Evolutionary conservation across 148 eudicot genomes (phyloP), one percentile per base, ranked within the genome.

Genomic region (Limonium bicolor): DNA sequence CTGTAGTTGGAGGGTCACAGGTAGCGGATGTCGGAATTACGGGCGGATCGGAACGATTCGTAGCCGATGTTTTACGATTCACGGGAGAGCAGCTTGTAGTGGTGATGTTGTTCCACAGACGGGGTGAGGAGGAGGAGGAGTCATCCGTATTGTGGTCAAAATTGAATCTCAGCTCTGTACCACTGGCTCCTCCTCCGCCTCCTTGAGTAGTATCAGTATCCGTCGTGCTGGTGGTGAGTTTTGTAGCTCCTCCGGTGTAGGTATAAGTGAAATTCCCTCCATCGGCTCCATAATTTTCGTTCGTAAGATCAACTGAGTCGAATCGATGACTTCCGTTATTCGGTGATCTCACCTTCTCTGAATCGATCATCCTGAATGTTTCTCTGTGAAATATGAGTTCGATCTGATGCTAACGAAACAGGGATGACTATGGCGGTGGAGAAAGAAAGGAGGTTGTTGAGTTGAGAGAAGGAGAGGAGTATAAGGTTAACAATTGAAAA

Each of bases 281-380:
- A 8, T 58, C 44, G 35, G 20, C 61, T 20, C 48, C 31, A n/a
- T 66, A 56, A 1, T 50, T 17, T 14, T 70, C 67, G 16, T 41
- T 58, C 12, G 39, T 31, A 1, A 42, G 61, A n/a, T 55, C 54
- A 4, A 67, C 61, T 2, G 76, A 71, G 58, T 67, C 75, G 23
- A 58, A 63, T 23, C 52, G 20, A 29, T 71, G 60, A 11, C 55
- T 37, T 12, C 67, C 68, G 41, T 50, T 62, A 23, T 54, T 62
- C 1, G 67, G 53, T 0, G 6, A 44, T 37, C 65, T 62, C 3
- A 58, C n/a, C n/a, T n/a, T 43, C 61, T 48, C 66, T 11, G 67
- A 60, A 62, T 73, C 70, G 27, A 60, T 9, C 92, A 81, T 77
- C 59, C n/a, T n/a, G n/a, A n/a, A n/a, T n/a, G n/a, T n/a, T n/a